These are phyloP conservation scores for Mycena rebaudengoi DNA, from an alignment of 768 basidiomycete species.

Conservation along the genomic window DNA sequence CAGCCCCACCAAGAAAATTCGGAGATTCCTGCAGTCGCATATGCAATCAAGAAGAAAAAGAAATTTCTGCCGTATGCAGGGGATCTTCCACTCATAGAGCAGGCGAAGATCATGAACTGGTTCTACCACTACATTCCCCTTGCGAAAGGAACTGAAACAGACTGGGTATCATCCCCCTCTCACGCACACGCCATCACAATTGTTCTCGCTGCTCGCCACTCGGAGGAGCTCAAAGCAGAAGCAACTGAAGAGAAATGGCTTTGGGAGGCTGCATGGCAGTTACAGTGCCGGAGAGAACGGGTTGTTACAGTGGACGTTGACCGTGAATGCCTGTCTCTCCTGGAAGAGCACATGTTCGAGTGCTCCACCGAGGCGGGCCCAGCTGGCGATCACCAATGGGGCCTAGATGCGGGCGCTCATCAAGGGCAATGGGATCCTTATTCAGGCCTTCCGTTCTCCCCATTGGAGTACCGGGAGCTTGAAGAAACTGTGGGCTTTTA, in stretches of 20 bases:
- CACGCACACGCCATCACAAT: background rate
- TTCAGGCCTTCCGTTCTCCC: background rate
- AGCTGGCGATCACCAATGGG: constrained; percentile 29
- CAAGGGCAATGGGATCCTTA: constrained; percentile 17
- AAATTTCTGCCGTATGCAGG: background rate
- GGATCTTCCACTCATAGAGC: background rate
- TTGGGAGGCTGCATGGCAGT: too few relatives aligned
- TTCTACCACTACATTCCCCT: background rate
- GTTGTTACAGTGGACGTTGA: constrained; percentile 21
- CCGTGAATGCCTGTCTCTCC: background rate
- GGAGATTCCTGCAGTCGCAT: background rate
- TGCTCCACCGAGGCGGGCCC: constrained; percentile 17
- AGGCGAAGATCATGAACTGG: background rate
- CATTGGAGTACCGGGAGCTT: too few relatives aligned
- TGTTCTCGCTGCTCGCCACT: background rate
- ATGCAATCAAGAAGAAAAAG: background rate
- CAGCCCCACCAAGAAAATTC: background rate
- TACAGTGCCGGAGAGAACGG: too few relatives aligned
- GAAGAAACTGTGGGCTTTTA: too few relatives aligned
- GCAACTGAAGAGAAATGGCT: background rate
- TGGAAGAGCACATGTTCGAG: constrained; percentile 25
- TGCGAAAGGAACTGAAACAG: background rate
- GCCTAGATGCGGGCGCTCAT: constrained; percentile 27
- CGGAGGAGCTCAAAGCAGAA: background rate
- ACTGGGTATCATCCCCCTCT: background rate